phyloP scores from a whole-genome alignment of 2,329 filamentous ascomycete genomes.

The Emydomyces testavorans region DNA sequence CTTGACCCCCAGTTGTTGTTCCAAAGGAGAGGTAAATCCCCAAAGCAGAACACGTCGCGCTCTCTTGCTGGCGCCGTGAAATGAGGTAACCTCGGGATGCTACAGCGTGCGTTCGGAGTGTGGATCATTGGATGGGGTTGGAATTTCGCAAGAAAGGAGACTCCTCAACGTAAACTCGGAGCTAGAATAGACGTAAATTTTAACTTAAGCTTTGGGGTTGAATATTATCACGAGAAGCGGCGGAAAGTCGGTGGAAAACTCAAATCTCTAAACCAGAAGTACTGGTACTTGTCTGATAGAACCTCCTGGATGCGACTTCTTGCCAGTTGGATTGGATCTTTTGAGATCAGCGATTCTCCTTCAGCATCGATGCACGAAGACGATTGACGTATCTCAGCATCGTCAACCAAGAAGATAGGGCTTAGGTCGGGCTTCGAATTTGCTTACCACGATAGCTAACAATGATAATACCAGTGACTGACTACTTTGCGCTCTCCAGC shows the following conservation, averaged over 20 bases:
- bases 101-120: not conserved
- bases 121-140: conserved; percentile 3
- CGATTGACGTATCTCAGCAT: no score
- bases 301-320: not conserved
- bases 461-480: no score
- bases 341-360: no score
- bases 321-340: no score
- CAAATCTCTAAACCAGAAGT: not conserved
- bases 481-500: not conserved
- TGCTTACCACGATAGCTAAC: no score
- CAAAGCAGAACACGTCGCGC: not conserved
- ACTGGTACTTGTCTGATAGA: no score
- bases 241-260: not conserved
- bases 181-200: not conserved
- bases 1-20: not conserved
- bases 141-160: not conserved
- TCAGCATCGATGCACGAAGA: no score
- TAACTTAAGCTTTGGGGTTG: conserved; percentile 1
- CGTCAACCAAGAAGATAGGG: no score
- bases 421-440: not conserved
- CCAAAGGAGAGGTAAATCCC: not conserved
- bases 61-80: not conserved
- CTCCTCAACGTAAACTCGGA: no score
- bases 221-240: not conserved
- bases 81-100: conserved; percentile 15